These are phyloP conservation scores for Aspergillus vadensis DNA, from an alignment of 2,329 filamentous ascomycete genomes.

Conservation along the genomic window DNA sequence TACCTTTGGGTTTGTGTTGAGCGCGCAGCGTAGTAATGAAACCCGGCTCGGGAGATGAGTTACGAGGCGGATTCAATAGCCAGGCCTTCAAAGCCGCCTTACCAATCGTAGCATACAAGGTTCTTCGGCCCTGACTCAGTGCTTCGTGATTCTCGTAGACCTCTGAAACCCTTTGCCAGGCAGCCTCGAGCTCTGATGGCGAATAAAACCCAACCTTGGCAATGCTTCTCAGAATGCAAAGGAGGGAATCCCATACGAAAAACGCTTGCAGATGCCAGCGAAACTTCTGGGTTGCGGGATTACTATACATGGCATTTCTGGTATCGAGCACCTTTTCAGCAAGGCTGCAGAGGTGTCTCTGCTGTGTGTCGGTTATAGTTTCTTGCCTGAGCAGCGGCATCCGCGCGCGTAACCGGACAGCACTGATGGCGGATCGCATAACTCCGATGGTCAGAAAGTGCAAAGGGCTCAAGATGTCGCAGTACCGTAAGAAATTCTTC, in stretches of 20 bases:
- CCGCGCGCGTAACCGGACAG: conserved; percentile 48
- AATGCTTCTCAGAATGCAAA: conserved; percentile 48
- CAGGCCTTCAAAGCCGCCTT: conserved; percentile 16
- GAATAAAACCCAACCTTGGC: conserved; percentile 34
- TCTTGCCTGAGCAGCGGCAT: conserved; percentile 33
- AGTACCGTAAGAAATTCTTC: conserved; percentile 36
- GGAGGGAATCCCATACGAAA: conserved; percentile 54
- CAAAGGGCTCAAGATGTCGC: conserved; percentile 38
- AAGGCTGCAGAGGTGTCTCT: conserved; percentile 10
- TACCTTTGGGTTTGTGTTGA: too few relatives aligned
- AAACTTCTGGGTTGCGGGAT: conserved; percentile 39
- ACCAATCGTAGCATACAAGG: background rate
- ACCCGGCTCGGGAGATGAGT: conserved; percentile 7
- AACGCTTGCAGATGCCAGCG: conserved; percentile 48
- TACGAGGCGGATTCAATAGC: conserved; percentile 11
- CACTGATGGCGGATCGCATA: conserved; percentile 44
- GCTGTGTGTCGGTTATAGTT: conserved; percentile 7
- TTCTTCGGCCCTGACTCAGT: background rate
- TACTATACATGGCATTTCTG: conserved; percentile 39
- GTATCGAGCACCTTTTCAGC: conserved; percentile 28
- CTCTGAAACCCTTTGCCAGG: background rate
- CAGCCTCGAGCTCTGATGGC: background rate
- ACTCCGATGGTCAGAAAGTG: conserved; percentile 49
- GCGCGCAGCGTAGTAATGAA: conserved; percentile 16
- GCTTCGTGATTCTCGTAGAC: background rate